These are phyloP conservation scores for Boletus speciosus DNA, from an alignment of 768 basidiomycete genomes.

Conservation along the genomic window DNA sequence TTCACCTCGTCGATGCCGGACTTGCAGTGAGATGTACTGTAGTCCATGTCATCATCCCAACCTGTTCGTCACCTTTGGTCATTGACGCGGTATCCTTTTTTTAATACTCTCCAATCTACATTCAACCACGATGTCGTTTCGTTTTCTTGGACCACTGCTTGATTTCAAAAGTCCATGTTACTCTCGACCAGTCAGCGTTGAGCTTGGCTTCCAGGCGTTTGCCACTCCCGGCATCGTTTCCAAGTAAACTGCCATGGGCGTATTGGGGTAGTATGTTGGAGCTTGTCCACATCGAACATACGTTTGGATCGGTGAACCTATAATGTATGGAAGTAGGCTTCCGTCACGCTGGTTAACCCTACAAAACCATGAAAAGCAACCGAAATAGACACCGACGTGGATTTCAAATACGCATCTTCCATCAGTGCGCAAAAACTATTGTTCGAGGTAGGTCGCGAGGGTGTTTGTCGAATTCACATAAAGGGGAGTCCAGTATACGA, in stretches of 20 bases:
- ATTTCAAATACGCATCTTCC: constrained; percentile 17
- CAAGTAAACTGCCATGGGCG: too few relatives aligned
- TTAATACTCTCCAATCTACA: neutral
- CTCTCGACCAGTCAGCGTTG: neutral
- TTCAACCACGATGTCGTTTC: neutral
- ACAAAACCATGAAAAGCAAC: neutral
- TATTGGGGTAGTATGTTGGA: too few relatives aligned
- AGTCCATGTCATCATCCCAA: neutral
- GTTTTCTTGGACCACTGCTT: neutral
- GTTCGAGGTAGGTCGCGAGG: neutral
- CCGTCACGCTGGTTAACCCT: too few relatives aligned
- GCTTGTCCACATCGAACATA: neutral
- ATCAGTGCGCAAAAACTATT: neutral
- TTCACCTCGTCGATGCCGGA: too few relatives aligned
- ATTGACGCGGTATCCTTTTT: neutral
- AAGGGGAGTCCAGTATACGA: neutral
- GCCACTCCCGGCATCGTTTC: too few relatives aligned
- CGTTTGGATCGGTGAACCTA: too few relatives aligned
- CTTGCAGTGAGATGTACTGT: neutral
- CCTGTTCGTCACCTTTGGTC: neutral
- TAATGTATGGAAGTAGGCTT: too few relatives aligned
- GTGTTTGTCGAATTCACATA: neutral
- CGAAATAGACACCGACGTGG: neutral
- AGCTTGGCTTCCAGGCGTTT: neutral
- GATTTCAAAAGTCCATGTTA: constrained; percentile 1